Evolutionary conservation across 176 grass and related monocot genomes (phyloP), one percentile per base, ranked within the genome.

Genomic region (Eremochloa ophiuroides): DNA sequence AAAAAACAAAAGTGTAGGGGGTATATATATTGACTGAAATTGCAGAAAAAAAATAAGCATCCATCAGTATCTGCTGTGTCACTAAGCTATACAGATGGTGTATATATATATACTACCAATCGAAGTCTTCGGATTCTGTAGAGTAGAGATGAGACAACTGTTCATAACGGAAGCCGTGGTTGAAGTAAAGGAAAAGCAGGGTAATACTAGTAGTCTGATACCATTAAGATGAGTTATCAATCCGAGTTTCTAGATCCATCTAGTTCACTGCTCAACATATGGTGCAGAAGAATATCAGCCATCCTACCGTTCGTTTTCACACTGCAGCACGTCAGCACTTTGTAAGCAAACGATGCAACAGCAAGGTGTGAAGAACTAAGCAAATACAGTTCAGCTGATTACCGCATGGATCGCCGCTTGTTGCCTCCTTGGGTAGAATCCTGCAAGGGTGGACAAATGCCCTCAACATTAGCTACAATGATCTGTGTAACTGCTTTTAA

Each of bases 281-380:
- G 95, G 83, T 95, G 95, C 62, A 98, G 92, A 73, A 98, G 90
- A 85, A 91, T 91, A 72, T 98, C 95, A 63, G 91, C 95, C 71
- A 71, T 95, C 8, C 73, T 90, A 80, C 80, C 91, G 79, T 89
- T 94, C 29, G 90, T 75, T 70, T 51, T 91, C 76, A 77, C 81
- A 91, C 88, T 93, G 28, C 78, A 89, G 47, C 46, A 82, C 3
- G 18, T 47, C 68, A 14, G 29, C 46, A 53, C 74, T 74, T 76
- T 53, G 28, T 44, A 71, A 78, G 46, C 53, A 85, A 53, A 37
- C 9, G 6, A 33, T 40, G 76, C 82, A 73, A 16, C 37, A 55
- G 43, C 69, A 62, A 15, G 62, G 47, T 66, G 74, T 3, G 40
- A 69, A 73, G 2, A 69, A 58, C 42, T 55, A 48, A 75, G 28